These are phyloP conservation scores for Psilocybe subaeruginosa DNA, from an alignment of 768 basidiomycete genomes.

Conservation along the genomic window DNA sequence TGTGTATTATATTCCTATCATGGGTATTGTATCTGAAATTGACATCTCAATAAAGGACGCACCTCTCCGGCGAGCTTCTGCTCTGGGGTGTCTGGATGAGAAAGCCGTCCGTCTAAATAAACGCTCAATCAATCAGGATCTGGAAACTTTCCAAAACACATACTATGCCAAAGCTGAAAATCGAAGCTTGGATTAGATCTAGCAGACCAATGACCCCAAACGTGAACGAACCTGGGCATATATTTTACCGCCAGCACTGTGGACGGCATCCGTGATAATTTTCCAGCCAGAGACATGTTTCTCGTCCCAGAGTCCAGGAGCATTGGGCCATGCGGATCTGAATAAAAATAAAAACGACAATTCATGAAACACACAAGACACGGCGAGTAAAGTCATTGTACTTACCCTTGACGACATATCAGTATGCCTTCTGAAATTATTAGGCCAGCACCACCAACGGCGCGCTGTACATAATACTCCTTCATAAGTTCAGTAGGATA, in stretches of 20 bases:
- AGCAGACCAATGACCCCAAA: neutral
- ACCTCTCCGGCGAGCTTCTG: constrained; percentile 40
- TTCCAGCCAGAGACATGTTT: constrained; percentile 50
- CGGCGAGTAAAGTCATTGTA: neutral
- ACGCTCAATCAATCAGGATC: neutral
- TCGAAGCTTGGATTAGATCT: neutral
- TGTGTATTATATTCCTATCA: constrained; percentile 20
- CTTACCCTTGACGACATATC: constrained; percentile 46
- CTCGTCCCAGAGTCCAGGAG: constrained; percentile 49
- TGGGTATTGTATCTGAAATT: neutral
- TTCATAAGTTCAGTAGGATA: constrained; percentile 40
- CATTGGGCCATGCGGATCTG: constrained; percentile 45
- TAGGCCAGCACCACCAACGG: constrained; percentile 36
- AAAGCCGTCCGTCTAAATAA: constrained; percentile 33
- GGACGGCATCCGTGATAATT: constrained; percentile 47
- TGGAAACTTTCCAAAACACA: neutral
- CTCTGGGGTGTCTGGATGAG: constrained; percentile 40
- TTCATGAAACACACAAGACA: neutral
- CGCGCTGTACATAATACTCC: constrained; percentile 46
- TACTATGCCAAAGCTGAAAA: neutral
- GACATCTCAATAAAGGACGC: constrained; percentile 1
- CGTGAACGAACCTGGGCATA: constrained; percentile 36
- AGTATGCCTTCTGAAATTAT: constrained; percentile 44
- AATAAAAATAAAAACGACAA: neutral
- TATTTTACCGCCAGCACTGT: constrained; percentile 44